Conservation (phyloP, 78 protist species). For the Goniomonas avonlea region DNA sequence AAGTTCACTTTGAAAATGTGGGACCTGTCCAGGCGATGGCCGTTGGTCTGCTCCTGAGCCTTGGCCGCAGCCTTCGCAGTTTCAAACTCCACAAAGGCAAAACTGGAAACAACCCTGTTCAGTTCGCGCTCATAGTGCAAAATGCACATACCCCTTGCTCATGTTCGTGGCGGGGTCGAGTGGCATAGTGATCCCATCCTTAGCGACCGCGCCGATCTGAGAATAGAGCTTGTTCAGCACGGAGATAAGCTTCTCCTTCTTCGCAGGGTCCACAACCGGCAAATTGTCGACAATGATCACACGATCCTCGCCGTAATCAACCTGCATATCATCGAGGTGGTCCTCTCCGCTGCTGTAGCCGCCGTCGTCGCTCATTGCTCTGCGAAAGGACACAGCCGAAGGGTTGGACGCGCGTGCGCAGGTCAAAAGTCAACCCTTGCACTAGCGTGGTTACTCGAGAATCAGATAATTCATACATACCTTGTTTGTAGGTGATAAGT, state of each 20-base stretch:
- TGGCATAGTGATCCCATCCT: neutral
- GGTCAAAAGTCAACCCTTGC: too few species aligned
- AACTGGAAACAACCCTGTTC: neutral
- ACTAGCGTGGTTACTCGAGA: too few species aligned
- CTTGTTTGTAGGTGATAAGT: too few species aligned
- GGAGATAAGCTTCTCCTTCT: constrained; percentile 1
- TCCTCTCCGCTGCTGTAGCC: neutral
- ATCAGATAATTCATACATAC: too few species aligned
- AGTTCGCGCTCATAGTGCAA: too few species aligned
- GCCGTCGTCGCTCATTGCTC: neutral
- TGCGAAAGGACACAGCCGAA: too few species aligned
- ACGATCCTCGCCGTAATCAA: neutral
- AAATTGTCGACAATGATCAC: neutral
- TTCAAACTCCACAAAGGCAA: constrained; percentile 13
- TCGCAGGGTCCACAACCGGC: neutral
- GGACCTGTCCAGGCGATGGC: constrained; percentile 49
- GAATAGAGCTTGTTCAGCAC: too few species aligned
- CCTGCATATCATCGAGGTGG: neutral
- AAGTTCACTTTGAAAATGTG: constrained; percentile 29
- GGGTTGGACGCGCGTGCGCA: too few species aligned
- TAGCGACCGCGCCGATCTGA: neutral
- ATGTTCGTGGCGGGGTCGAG: neutral
- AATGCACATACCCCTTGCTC: neutral
- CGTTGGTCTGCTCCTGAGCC: constrained; percentile 17
- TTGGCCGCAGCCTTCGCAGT: neutral